These are phyloP conservation scores for Sclerospora graminicola DNA, from an alignment of 352 stramenopile genomes.

Conservation along the genomic window DNA sequence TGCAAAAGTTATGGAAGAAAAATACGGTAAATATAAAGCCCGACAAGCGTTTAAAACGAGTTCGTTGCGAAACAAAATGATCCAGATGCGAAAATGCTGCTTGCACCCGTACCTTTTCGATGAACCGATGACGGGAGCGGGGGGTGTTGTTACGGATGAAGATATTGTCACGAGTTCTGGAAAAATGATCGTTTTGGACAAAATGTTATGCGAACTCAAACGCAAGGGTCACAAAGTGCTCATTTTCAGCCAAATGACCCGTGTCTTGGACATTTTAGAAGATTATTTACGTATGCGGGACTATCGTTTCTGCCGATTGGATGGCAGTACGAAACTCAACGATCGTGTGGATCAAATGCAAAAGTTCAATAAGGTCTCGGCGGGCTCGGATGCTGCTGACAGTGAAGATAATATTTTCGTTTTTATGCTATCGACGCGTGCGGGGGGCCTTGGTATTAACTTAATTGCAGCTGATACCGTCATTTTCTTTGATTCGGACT, in stretches of 20 bases:
- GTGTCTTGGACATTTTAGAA: constrained; percentile 97
- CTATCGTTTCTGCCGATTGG: constrained; percentile 94
- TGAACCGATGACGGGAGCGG: constrained; percentile 45
- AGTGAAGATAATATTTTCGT: constrained; percentile 58
- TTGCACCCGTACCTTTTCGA: constrained; percentile 87
- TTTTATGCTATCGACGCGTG: constrained; percentile 82
- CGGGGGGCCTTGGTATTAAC: constrained; percentile 96
- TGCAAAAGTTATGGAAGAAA: constrained; percentile 73
- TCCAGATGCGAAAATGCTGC: constrained; percentile 81
- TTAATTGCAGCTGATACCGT: constrained; percentile 95
- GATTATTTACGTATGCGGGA: constrained; percentile 86
- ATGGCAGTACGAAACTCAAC: constrained; percentile 90
- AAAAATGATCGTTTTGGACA: constrained; percentile 98
- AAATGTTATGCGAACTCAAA: constrained; percentile 93
- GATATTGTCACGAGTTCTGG: constrained; percentile 89
- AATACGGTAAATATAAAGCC: constrained; percentile 57
- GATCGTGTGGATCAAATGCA: constrained; percentile 94
- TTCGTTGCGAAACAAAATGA: constrained; percentile 63
- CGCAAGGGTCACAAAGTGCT: constrained; percentile 94
- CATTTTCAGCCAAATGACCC: constrained; percentile 98
- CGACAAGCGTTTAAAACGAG: constrained; percentile 35
- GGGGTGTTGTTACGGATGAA: constrained; percentile 67
- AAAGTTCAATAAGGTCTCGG: constrained; percentile 88
- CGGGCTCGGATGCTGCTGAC: constrained; percentile 9
- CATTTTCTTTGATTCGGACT: constrained; percentile 98